Evolutionary conservation across 2,329 filamentous ascomycete species (phyloP).

Genomic region (Didymella pomorum): DNA sequence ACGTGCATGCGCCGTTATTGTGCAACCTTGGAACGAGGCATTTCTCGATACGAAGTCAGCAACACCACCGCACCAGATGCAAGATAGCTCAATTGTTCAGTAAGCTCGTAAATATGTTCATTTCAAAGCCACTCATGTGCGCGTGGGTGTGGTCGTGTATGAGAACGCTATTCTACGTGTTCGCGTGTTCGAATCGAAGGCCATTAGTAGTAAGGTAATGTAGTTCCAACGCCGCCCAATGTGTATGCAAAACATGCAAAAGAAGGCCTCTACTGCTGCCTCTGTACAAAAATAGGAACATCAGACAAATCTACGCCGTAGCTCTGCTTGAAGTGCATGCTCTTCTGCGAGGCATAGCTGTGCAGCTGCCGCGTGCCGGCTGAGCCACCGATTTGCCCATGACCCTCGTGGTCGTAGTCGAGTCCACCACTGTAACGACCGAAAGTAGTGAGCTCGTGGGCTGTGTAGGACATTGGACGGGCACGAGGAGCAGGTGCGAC

Average conservation of each 20-base stretch:
- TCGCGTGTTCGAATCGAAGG: conserved; percentile 10
- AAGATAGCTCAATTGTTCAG: not conserved
- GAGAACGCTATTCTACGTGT: conserved; percentile 7
- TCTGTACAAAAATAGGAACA: conserved; percentile 43
- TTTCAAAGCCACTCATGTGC: conserved; percentile 2
- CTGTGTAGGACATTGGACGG: conserved; percentile 14
- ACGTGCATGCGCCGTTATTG: conserved; percentile 7
- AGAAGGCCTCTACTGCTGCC: conserved; percentile 7
- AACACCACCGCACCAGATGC: not conserved
- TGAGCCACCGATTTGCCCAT: conserved; percentile 46
- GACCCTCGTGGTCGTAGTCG: conserved; percentile 47
- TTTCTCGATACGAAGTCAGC: conserved; percentile 5
- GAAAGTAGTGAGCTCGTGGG: conserved; percentile 18
- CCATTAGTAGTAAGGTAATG: conserved; percentile 11
- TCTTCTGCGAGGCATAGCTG: conserved; percentile 42
- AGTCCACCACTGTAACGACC: conserved; percentile 51
- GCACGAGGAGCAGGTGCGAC: conserved; percentile 6
- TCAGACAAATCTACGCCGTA: conserved; percentile 46
- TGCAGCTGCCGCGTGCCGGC: conserved; percentile 46
- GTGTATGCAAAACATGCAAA: not conserved
- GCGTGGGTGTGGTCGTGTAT: conserved; percentile 2
- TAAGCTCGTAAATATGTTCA: conserved; percentile 4
- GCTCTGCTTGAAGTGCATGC: conserved; percentile 39
- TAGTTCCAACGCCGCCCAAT: conserved; percentile 6
- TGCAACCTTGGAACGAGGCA: conserved; percentile 3